Base-by-base conservation (phyloP, 345 rosid species). In the Populus simonii region DNA sequence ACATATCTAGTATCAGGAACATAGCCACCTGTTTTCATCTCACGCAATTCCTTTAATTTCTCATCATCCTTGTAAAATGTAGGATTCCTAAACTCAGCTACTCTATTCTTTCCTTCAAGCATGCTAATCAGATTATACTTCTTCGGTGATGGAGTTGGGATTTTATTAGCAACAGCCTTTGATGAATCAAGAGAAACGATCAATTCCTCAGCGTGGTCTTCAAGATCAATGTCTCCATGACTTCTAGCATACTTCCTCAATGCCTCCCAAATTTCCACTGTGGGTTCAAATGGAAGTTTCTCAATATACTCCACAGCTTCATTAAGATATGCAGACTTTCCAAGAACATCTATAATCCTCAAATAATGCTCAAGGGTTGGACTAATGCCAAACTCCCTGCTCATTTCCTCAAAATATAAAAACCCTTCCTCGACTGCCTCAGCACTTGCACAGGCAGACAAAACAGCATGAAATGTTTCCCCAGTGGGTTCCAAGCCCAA, bases 1-100 rank as follows among this genome's bases (percentile, higher is more conserved):
- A 92, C 94, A 51, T 77, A 88, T 73, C 91, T 74, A 3, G 97
- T 86, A 82, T 92, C 92, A 0, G 97, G 94, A 39, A 92, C 97
- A 68, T 92, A 92, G 55, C 83, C 79, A 15, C 68, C 84, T 38
- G 83, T 86, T 33, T 89, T 89, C 91, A 86, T 84, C 68, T 76
- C 71, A 36, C 27, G 76, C 80, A 88, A 76, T 41, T 88, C 91
- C 85, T 80, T 89, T 74, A 86, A 79, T 61, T 90, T 90, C 1
- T 85, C 91, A 78, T 90, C 94, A 80, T 92, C 94, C 82, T 88
- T 90, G 87, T 88, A 92, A 61, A 87, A 84, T 1, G 89, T 86
- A 66, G 86, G 88, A 80, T 87, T 88, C 5, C 92, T 83, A 69
- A 85, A 90, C 83, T 90, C 92, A 11, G 73, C 29, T 62, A 87